phyloP scores from a whole-genome alignment of 1,139 yeast species.

The Suhomyces terraborum region DNA sequence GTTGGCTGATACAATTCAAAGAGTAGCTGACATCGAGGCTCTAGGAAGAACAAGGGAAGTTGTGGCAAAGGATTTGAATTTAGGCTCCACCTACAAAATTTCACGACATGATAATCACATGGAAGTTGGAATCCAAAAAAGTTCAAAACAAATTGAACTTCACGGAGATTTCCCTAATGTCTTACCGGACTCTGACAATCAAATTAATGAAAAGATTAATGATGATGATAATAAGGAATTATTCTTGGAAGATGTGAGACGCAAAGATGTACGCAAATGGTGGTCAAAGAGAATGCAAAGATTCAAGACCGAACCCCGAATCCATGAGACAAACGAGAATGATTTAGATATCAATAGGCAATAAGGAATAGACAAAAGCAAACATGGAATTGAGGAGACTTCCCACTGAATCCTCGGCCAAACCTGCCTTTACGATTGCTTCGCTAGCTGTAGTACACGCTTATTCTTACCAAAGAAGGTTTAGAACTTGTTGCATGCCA shows the following conservation, averaged over 20 bases:
- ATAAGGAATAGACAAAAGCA: background rate
- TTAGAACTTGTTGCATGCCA: conserved; percentile 5
- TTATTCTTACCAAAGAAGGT: conserved; percentile 7
- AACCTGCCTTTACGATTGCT: no score
- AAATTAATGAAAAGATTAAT: conserved; percentile 25
- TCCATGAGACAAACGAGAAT: background rate
- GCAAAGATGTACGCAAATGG: conserved; percentile 43
- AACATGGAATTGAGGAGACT: background rate
- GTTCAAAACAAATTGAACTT: conserved; percentile 24
- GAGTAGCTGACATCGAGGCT: conserved; percentile 77
- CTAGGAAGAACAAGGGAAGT: conserved; percentile 79
- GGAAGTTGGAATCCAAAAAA: conserved; percentile 19
- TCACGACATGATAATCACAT: conserved; percentile 15
- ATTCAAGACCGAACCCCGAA: conserved; percentile 1
- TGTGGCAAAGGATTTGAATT: conserved; percentile 68
- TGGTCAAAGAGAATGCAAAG: conserved; percentile 49
- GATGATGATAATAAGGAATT: conserved; percentile 38
- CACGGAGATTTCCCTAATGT: conserved; percentile 26
- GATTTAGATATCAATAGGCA: conserved; percentile 9
- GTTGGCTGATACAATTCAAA: conserved; percentile 66
- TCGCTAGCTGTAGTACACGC: conserved; percentile 4
- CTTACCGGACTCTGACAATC: conserved; percentile 19
- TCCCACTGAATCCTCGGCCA: background rate
- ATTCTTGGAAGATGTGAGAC: conserved; percentile 43
- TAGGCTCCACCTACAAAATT: conserved; percentile 50